Base-by-base conservation (phyloP, 2,329 filamentous ascomycete species). In the Penicillium sp. region DNA sequence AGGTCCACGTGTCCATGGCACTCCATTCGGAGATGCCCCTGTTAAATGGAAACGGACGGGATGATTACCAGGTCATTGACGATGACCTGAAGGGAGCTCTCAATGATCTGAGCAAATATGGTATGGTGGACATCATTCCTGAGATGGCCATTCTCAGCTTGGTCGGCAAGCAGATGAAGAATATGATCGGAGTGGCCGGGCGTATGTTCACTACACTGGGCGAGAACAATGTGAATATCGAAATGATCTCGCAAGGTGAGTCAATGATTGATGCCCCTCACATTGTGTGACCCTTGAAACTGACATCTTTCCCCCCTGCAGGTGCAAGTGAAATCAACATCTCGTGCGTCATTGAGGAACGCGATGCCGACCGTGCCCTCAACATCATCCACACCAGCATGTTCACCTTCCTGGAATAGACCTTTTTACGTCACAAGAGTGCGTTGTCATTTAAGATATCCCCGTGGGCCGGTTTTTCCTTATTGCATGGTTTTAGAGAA, bases 261-360 rank as follows among this genome's bases (percentile, higher is more conserved):
- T 65, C 31, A 52, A 54, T 57, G 39, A 50, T 62, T 52, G 57
- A 46, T 46, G 16, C 29, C 29, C 39, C 43, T 45, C 39, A 37
- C 39, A 52, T 35, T 19, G 4, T 3, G 35, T 24, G 49, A 37
- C 51, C 45, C 51, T 47, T 39, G 47, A 64, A 52, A 45, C 44
- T 39, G 21, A 52, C 65, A 52, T 43, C 27, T 29, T 58, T 60
- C 39, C 53, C 52, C 56, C 59, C 60, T 65, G 24, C 65, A 96
- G 92, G 93, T 68, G 95, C 95, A 26, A 97, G 93, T 73, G 95
- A 99, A 80, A 99, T 99, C 78, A 99, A 98, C 75, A 99, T 99
- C 59, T 96, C 92, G 11, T 99, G 95, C 71, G 95, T 99, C 46
- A 96, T 99, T 72, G 91, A 96, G 68, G 91, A 91, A 65, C 83